Evolutionary conservation across 192 early-diverging fungal species (phyloP).

Genomic region (Rhizophlyctis rosea): DNA sequence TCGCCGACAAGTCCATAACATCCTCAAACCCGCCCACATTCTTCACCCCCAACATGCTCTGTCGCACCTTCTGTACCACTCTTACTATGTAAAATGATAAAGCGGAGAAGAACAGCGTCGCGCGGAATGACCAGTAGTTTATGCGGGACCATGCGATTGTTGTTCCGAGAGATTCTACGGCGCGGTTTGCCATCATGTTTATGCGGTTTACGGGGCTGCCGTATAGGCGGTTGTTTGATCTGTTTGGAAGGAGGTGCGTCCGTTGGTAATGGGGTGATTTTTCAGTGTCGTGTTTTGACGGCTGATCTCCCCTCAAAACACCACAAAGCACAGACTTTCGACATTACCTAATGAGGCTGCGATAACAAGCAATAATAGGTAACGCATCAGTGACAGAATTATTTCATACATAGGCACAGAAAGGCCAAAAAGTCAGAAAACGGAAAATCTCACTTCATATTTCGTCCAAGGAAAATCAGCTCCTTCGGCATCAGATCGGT

Average conservation of each 20-base stretch:
- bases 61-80: slow-evolving; percentile 37
- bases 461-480: slow-evolving; percentile 84
- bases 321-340: too few species aligned
- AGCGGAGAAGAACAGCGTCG: slow-evolving; percentile 54
- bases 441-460: slow-evolving; percentile 72
- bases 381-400: not conserved
- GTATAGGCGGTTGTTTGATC: slow-evolving; percentile 80
- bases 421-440: not conserved
- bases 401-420: not conserved
- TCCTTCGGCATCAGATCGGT: slow-evolving; percentile 76
- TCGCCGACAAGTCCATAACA: slow-evolving; percentile 70
- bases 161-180: slow-evolving; percentile 52
- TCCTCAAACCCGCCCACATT: slow-evolving; percentile 62
- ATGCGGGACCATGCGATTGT: slow-evolving; percentile 24
- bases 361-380: not conserved
- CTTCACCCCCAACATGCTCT: slow-evolving; percentile 31
- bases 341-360: too few species aligned
- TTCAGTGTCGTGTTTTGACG: too few species aligned
- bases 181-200: slow-evolving; percentile 79
- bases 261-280: not conserved
- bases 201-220: slow-evolving; percentile 87
- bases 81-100: slow-evolving; percentile 56
- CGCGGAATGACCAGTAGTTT: slow-evolving; percentile 55
- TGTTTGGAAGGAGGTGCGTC: too few species aligned
- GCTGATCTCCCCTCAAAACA: too few species aligned